Percentiles rank a stretch among this genome's conserved stretches.
Conservation (phyloP, 345 rosid genomes). For the Syzygium jambos region DNA sequence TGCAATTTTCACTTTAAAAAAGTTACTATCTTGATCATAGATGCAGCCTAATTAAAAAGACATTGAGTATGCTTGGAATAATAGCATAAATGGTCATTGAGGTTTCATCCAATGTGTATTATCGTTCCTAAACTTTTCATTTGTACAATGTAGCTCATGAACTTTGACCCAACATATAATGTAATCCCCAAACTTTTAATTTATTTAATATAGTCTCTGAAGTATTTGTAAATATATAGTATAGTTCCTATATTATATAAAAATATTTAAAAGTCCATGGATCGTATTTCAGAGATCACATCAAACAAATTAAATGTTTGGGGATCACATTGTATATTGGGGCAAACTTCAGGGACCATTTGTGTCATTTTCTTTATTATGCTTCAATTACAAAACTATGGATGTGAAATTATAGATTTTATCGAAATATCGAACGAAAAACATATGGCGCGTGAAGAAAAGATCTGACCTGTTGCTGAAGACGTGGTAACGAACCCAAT, state of each 20-base stretch:
- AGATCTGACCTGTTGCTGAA: neutral
- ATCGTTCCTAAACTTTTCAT: neutral
- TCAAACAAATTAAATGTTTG: too few relatives aligned
- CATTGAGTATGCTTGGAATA: neutral
- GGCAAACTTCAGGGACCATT: neutral
- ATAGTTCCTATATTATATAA: neutral
- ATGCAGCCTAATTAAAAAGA: neutral
- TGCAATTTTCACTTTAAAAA: neutral
- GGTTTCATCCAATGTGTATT: neutral
- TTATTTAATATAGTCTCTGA: accelerated
- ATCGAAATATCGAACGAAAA: neutral
- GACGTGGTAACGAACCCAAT: neutral
- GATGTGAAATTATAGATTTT: neutral
- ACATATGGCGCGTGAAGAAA: neutral
- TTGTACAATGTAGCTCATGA: too few relatives aligned
- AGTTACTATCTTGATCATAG: neutral
- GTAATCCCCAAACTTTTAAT: neutral
- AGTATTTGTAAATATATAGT: neutral
- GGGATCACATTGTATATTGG: accelerated
- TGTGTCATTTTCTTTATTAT: neutral
- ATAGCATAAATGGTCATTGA: neutral
- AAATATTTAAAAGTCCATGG: neutral
- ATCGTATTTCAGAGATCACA: neutral
- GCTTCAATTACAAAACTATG: neutral
- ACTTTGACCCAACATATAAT: neutral